These are phyloP conservation scores for Acacia melanoxylon DNA, from an alignment of 306 rosid species.

Conservation along the genomic window DNA sequence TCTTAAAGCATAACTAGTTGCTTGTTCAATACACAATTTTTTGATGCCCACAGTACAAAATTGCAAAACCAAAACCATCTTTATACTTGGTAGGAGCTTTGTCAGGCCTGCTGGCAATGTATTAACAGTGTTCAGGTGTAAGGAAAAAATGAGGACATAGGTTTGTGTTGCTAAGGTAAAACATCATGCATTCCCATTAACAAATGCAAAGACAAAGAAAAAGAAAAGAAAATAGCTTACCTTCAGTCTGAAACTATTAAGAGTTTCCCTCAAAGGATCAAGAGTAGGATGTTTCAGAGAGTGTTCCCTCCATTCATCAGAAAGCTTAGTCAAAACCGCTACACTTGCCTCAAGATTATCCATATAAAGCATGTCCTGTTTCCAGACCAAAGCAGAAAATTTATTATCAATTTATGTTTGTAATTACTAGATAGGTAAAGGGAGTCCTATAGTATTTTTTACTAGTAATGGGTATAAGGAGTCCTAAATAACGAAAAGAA, in stretches of 20 bases:
- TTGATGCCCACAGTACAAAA: not conserved
- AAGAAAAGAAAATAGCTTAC: conserved; percentile 22
- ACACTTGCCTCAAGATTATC: conserved; percentile 57
- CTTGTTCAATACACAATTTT: conserved; percentile 2
- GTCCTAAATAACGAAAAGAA: not conserved
- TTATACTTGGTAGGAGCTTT: not conserved
- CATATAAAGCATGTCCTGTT: conserved; percentile 50
- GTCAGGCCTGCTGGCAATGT: not conserved
- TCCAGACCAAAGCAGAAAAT: conserved; percentile 14
- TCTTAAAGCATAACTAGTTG: not conserved
- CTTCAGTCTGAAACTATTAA: conserved; percentile 45
- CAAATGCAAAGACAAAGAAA: not conserved
- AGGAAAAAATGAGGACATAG: not conserved
- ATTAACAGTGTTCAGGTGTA: not conserved
- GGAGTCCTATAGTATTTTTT: not conserved
- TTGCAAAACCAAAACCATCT: conserved; percentile 4
- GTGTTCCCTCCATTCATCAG: conserved; percentile 45
- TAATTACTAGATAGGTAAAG: not conserved
- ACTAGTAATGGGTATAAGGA: not conserved
- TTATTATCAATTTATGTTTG: conserved; percentile 7
- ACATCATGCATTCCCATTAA: not conserved
- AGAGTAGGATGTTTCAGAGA: conserved; percentile 34
- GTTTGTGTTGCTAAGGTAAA: not conserved
- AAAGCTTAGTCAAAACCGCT: conserved; percentile 42
- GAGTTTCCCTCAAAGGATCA: conserved; percentile 45